Evolutionary conservation across 164 flowering plant genomes (phyloP), one percentile per base, ranked within the genome.

Genomic region (Piper longum): DNA sequence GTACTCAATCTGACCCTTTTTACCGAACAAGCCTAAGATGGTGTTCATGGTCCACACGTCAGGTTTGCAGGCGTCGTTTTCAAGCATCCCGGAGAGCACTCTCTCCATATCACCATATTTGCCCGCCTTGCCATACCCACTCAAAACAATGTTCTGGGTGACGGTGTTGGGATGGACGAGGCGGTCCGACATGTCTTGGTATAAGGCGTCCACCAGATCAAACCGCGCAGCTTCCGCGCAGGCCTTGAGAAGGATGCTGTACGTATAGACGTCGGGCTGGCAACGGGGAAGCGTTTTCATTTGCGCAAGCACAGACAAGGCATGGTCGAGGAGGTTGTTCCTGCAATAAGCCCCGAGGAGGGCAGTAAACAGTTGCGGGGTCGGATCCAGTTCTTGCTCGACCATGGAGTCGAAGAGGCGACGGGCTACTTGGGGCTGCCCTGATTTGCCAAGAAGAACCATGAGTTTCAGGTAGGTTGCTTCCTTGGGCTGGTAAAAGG

Each of bases 31-130:
- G 67, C 91, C 77, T 26, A 93, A 70, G 59, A 90, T 81, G 4
- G 80, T 87, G 74, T 93, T 93, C 96, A 93, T 85, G 3, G 99
- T 93, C 99, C 99, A 90, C 4, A 93, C 96, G 75, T 93, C 97
- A 61, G 97, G 97, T 62, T 70, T 81, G 73, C 87, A 78, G 2
- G 71, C 65, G 4, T 76, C 69, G 70, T 87, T 82, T 71, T 83
- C 89, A 45, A 93, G 81, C 99, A 93, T 93, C 14, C 76, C 84
- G 0, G 78, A 70, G 0, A 93, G 75, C 56, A 93, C 82, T 73
- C 76, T 81, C 79, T 93, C 97, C 97, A 93, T 88, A 68, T 80
- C 72, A 16, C 87, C 96, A 65, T 70, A 88, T 61, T 76, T 85
- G 62, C 91, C 99, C 0, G 82, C 92, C 75, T 78, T 86, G 36